Evolutionary conservation across 2,329 filamentous ascomycete genomes (phyloP).

Genomic region (Claviceps citrina): DNA sequence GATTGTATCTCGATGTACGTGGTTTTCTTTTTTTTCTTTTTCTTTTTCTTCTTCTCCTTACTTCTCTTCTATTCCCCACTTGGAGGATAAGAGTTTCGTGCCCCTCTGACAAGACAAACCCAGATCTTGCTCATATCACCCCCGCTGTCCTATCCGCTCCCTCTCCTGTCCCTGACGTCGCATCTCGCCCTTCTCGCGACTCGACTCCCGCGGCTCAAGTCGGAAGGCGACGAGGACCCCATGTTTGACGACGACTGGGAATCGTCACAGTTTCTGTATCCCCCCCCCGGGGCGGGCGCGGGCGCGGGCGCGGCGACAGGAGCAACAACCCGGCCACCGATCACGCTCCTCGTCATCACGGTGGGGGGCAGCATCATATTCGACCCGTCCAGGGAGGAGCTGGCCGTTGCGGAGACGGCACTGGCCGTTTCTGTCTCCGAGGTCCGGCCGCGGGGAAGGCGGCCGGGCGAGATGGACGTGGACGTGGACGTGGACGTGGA

Average conservation of each 20-base stretch:
- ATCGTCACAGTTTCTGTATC: conserved; percentile 63
- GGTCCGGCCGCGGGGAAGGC: conserved; percentile 11
- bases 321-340: conserved; percentile 71
- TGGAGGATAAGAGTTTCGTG: too few species aligned
- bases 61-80: neutral
- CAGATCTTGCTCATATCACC: conserved; percentile 88
- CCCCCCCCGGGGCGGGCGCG: conserved; percentile 25
- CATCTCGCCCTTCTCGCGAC: conserved; percentile 86
- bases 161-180: conserved; percentile 79
- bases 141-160: conserved; percentile 81
- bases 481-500: conserved; percentile 31
- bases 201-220: conserved; percentile 68
- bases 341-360: conserved; percentile 80
- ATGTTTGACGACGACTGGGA: conserved; percentile 98
- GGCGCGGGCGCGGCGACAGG: too few species aligned
- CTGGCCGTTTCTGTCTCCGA: conserved; percentile 69
- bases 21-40: neutral
- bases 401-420: conserved; percentile 81
- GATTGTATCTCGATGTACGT: conserved; percentile 82
- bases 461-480: conserved; percentile 25
- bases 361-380: conserved; percentile 84
- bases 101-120: too few species aligned
- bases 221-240: conserved; percentile 85
- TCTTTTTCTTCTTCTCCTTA: neutral
- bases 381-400: conserved; percentile 79